Evolutionary conservation across 23 red algal genomes (phyloP).

Genomic region (Gracilaria caudata): DNA sequence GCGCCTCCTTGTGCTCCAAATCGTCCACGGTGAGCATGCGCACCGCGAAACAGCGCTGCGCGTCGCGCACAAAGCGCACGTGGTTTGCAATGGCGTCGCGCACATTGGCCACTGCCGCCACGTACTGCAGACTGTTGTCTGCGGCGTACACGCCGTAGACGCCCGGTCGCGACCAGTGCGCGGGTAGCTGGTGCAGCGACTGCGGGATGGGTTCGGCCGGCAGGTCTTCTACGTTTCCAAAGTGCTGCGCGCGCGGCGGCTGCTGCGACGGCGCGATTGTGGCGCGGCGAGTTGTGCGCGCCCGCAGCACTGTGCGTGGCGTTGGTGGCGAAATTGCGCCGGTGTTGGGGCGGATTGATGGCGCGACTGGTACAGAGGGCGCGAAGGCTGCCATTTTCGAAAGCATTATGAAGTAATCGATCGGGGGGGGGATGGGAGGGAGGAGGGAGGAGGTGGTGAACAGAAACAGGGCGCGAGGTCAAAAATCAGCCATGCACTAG

Average conservation of each 20-base stretch:
- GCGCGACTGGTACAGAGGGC: neutral
- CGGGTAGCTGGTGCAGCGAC: neutral
- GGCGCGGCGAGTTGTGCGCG: neutral
- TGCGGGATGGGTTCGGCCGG: conserved; percentile 45
- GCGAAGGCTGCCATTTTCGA: neutral
- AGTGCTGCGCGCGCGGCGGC: neutral
- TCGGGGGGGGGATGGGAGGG: too few relatives aligned
- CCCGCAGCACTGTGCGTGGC: neutral
- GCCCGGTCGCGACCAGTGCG: conserved; percentile 45
- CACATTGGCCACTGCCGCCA: conserved; percentile 59
- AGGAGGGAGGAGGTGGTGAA: too few relatives aligned
- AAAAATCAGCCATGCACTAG: too few relatives aligned
- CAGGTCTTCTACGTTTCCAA: conserved; percentile 38
- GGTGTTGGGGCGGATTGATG: neutral
- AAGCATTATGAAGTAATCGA: neutral
- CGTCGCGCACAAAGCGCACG: conserved; percentile 11
- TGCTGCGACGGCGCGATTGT: neutral
- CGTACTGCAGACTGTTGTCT: conserved; percentile 36
- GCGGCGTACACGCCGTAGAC: conserved; percentile 61
- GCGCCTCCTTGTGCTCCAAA: conserved; percentile 26
- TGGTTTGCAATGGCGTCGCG: conserved; percentile 53
- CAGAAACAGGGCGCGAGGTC: too few relatives aligned
- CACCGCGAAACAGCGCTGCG: neutral
- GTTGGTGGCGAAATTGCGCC: neutral
- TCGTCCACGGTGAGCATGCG: conserved; percentile 60